phyloP scores from a whole-genome alignment of 2,329 filamentous ascomycete genomes.

The Aschersonia sp. region DNA sequence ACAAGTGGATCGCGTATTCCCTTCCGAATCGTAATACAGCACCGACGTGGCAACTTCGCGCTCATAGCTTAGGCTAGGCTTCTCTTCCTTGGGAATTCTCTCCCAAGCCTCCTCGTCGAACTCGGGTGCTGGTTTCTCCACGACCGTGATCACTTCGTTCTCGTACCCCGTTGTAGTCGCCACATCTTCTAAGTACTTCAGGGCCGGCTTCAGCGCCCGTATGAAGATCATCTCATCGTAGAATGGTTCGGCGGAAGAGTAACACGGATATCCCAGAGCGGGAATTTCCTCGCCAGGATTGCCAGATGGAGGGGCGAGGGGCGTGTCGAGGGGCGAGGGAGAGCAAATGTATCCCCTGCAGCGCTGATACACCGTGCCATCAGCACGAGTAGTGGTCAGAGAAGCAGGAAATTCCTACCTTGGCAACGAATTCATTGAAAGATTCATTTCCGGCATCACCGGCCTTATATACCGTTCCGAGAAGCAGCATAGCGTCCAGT shows the following conservation, averaged over 20 bases:
- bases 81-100: constrained; percentile 14
- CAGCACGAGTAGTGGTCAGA: constrained; percentile 5
- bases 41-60: constrained; percentile 9
- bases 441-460: constrained; percentile 24
- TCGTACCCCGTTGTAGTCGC: constrained; percentile 22
- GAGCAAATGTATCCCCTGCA: constrained; percentile 44
- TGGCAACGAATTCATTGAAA: constrained; percentile 34
- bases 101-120: constrained; percentile 16
- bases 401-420: constrained; percentile 21
- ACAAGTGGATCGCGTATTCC: too few species aligned
- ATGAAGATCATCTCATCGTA: constrained; percentile 51
- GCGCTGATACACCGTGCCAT: neutral
- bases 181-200: constrained; percentile 48
- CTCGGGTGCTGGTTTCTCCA: constrained; percentile 8
- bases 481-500: constrained; percentile 32
- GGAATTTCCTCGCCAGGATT: constrained; percentile 27
- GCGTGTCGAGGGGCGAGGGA: constrained; percentile 31
- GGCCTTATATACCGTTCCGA: constrained; percentile 30
- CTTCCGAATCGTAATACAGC: constrained; percentile 1
- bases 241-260: constrained; percentile 48
- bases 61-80: constrained; percentile 11
- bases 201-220: constrained; percentile 32
- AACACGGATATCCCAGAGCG: constrained; percentile 47
- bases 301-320: constrained; percentile 36
- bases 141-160: constrained; percentile 23